Evolutionary conservation across 1,139 yeast species (phyloP).

Genomic region (Debaryomyces sp.): DNA sequence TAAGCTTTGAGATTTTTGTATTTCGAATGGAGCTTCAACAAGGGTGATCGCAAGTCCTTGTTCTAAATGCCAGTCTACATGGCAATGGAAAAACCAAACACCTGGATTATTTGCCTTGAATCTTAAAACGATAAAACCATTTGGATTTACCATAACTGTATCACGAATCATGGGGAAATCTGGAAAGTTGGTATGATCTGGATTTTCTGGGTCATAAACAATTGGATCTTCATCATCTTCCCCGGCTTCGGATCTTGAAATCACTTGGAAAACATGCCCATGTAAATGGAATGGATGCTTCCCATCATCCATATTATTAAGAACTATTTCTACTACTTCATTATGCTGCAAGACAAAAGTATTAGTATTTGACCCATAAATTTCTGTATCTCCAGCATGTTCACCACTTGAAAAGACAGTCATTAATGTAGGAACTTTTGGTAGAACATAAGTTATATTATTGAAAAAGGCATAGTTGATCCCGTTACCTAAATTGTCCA

Average conservation of each 20-base stretch:
- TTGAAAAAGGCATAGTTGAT: constrained; percentile 90
- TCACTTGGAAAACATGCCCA: constrained; percentile 73
- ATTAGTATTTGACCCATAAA: constrained; percentile 77
- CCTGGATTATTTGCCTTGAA: constrained; percentile 65
- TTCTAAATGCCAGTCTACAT: constrained; percentile 65
- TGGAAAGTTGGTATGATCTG: constrained; percentile 37
- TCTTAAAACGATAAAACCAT: constrained; percentile 64
- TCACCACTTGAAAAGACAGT: constrained; percentile 72
- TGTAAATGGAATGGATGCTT: constrained; percentile 89
- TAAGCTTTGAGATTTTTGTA: constrained; percentile 54
- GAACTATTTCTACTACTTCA: constrained; percentile 65
- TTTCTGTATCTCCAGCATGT: constrained; percentile 46
- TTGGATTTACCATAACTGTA: constrained; percentile 63
- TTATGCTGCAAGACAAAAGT: constrained; percentile 69
- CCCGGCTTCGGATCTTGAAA: constrained; percentile 41
- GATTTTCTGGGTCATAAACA: constrained; percentile 37
- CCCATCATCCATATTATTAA: constrained; percentile 75
- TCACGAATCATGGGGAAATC: constrained; percentile 70
- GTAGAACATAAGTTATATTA: constrained; percentile 72
- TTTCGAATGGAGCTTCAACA: constrained; percentile 54
- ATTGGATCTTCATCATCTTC: constrained; percentile 40
- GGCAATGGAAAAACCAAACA: constrained; percentile 69
- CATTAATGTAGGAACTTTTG: constrained; percentile 80
- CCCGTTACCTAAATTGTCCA: constrained; percentile 83
- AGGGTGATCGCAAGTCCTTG: constrained; percentile 59